A percentile compares a stretch with the other conserved stretches of the same genome.
Evolutionary conservation across 805 yeast genomes (phyloP).

Genomic region (Yamadazyma scolyti): DNA sequence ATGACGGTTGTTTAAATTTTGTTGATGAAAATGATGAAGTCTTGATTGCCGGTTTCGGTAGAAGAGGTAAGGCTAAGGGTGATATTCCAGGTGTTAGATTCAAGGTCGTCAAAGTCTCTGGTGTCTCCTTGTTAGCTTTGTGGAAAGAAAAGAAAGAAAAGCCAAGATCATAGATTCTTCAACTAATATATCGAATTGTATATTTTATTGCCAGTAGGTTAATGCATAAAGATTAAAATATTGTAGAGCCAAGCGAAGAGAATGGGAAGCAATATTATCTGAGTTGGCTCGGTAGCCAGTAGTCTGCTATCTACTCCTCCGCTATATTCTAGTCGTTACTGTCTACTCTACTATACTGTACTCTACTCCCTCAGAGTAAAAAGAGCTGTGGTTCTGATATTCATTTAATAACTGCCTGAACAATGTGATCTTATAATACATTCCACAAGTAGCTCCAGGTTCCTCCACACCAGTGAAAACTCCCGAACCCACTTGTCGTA

Average conservation of each 20-base stretch:
- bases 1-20: slow-evolving; percentile 99
- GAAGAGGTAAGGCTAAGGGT: slow-evolving; percentile 99
- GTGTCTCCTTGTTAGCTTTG: slow-evolving; percentile 98
- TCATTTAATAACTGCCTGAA: no score
- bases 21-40: slow-evolving; percentile 99
- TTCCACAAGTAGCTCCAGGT: no score
- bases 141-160: slow-evolving; percentile 99
- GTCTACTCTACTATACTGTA: no score
- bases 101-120: slow-evolving; percentile 99
- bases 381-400: no score
- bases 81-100: slow-evolving; percentile 99
- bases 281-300: no score
- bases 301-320: neutral
- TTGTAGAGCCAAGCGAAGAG: neutral
- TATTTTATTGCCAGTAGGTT: slow-evolving; percentile 11
- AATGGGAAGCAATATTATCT: no score
- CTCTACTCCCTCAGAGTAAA: no score
- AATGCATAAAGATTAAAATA: slow-evolving; percentile 12
- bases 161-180: slow-evolving; percentile 87
- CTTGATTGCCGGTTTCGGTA: slow-evolving; percentile 99
- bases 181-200: slow-evolving; percentile 9
- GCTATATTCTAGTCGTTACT: no score
- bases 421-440: no score
- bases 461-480: no score
- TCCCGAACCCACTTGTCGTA: no score